Base-by-base conservation (phyloP, 1,139 yeast genomes). In the Lodderomyces parapsilosis region DNA sequence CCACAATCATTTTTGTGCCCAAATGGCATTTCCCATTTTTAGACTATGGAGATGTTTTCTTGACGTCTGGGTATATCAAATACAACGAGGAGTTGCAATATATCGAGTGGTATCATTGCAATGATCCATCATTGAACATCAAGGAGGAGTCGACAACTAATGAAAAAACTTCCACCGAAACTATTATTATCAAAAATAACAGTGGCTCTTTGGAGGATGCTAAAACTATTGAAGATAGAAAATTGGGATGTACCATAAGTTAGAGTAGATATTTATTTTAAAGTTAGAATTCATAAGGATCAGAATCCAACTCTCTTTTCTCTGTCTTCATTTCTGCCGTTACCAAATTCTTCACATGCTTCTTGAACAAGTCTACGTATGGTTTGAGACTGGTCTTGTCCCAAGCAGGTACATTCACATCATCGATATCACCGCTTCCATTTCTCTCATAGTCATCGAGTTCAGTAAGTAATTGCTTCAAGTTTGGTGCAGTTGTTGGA, bases 401-500 rank as follows among this genome's bases (percentile, higher is more conserved):
- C 59, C 76, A 79, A 52, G 81, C 85, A 3, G 53, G 48, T 1
- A 63, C 33, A 39, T 56, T 56, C 19, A 15, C 19, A 4, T 30
- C 23, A 10, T 47, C 55, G n/a, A 47, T 41, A 34, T 65, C 68
- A n/a, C 17, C 23, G 11, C 20, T 27, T 13, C 30, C 18, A 17
- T 37, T 36, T 54, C 60, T 58, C 31, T 74, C 75, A 67, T 71
- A 68, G 27, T 71, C 57, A 41, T 78, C 80, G 14, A 77, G 62
- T 55, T 82, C 85, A 38, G 71, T 66, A 39, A 82, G 83, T 24
- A 91, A 63, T 40, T 70, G 70, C 39, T 80, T 68, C 44, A 91
- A 71, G 43, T 84, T 87, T 7, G 99, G 99, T 1, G 96, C 93
- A 11, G 69, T 72, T 53, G 76, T 76, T 1, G 98, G 98, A 53